Base-by-base conservation (phyloP, 1,284 basidiomycete species). In the Fomitiporia mediterranea region DNA sequence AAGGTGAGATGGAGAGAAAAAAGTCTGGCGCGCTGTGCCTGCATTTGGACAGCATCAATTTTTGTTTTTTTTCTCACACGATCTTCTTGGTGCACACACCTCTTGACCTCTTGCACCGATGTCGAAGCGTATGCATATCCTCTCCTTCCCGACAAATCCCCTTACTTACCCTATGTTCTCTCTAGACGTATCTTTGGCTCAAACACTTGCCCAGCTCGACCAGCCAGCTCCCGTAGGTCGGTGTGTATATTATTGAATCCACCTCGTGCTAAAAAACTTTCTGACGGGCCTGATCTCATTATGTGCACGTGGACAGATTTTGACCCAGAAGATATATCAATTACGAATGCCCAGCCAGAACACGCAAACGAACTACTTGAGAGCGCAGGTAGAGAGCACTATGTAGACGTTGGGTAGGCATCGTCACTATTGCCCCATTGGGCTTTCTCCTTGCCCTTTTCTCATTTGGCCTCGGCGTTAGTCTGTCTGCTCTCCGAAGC, bases 191-290 rank as follows among this genome's bases (percentile, higher is more conserved):
- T 82, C 88, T 2, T 80, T 95, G 35, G 87, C 87, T 3, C 80
- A 94, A 67, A 91, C 94, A 67, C 82, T 95, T 52, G 87, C 86
- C 40, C 78, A 87, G 67, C 80, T 95, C 43, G 79, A 88, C 51
- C 80, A 89, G 54, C 74, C 84, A 32, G 78, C 83, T 21, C 89
- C 89, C 60, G 70, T 75, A 51, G 86, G 89, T 85, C 65, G 11
- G 44, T 46, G 40, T 21, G n/a, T 43, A 9, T 17, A 27, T 9
- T 28, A 51, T 52, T 3, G 32, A n/a, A n/a, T 21, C 44, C 43
- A 32, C 17, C 13, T 17, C 34, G 48, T 50, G 37, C 32, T n/a
- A n/a, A n/a, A 38, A 32, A 35, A 11, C 32, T 27, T 32, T 44
- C 54, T 56, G 32, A 56, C 43, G 32, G 13, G 27, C 40, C 21